These are phyloP conservation scores for Chrysochromulina tobinii DNA, from an alignment of 78 protist genomes.

Conservation along the genomic window DNA sequence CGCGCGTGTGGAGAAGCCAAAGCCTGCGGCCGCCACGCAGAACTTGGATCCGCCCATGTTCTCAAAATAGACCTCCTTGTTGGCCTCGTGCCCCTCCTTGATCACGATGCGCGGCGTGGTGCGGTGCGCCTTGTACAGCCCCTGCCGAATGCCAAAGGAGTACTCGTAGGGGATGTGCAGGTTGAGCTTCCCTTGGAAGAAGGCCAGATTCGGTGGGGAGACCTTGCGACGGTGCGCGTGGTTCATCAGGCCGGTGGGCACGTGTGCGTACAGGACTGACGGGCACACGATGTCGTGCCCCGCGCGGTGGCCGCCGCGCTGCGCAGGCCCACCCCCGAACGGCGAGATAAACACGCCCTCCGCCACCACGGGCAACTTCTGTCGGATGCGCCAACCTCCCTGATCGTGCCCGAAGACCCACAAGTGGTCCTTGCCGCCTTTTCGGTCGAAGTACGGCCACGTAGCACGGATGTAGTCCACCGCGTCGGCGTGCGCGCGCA, in stretches of 20 bases:
- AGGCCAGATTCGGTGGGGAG: background rate
- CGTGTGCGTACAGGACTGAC: background rate
- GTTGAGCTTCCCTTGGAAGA: background rate
- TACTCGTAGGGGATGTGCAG: constrained; percentile 22
- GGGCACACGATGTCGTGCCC: background rate
- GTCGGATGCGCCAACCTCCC: background rate
- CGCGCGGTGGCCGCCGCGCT: background rate
- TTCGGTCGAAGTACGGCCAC: background rate
- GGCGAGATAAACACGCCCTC: background rate
- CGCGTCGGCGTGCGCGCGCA: background rate
- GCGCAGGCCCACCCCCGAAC: background rate
- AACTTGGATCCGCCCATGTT: background rate
- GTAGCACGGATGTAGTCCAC: background rate
- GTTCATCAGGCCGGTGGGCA: background rate
- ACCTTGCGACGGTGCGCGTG: background rate
- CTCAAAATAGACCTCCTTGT: background rate
- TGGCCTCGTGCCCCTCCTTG: constrained; percentile 6
- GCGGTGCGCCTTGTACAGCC: constrained; percentile 9
- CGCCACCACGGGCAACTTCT: background rate
- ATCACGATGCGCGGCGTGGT: background rate
- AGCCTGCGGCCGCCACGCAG: constrained; percentile 10
- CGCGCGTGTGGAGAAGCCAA: constrained; percentile 15
- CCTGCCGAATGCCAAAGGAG: constrained; percentile 5
- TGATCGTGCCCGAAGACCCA: constrained; percentile 26
- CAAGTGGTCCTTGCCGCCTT: background rate